phyloP scores from a whole-genome alignment of 331 rosid species.

The Malus hybrid region DNA sequence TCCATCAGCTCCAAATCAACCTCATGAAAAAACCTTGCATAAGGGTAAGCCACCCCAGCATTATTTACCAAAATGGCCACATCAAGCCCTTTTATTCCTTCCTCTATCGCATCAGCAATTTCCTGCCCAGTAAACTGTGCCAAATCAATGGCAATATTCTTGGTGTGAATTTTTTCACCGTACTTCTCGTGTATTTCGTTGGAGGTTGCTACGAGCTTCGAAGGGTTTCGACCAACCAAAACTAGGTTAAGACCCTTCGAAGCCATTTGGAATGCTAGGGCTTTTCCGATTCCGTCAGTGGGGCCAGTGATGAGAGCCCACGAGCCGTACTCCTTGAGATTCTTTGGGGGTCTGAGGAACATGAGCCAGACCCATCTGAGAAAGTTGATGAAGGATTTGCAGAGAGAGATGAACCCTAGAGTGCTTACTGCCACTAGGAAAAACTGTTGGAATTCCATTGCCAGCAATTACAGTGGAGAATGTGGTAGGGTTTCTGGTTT shows the following conservation, averaged over 20 bases:
- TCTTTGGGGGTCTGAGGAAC: slow-evolving; percentile 19
- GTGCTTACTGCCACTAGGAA: background rate
- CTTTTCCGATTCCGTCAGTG: slow-evolving; percentile 26
- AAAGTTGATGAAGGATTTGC: background rate
- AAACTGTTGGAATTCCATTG: slow-evolving; percentile 1
- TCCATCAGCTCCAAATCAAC: slow-evolving; percentile 15
- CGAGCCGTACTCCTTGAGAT: slow-evolving; percentile 20
- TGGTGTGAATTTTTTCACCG: background rate
- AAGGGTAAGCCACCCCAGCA: slow-evolving; percentile 22
- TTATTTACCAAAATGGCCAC: slow-evolving; percentile 23
- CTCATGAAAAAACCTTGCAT: slow-evolving; percentile 14
- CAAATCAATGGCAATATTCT: slow-evolving; percentile 14
- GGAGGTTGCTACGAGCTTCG: slow-evolving; percentile 10
- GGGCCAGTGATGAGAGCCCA: slow-evolving; percentile 26
- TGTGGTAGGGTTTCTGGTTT: background rate
- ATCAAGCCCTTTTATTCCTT: slow-evolving; percentile 14
- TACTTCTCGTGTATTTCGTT: background rate
- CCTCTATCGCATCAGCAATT: background rate
- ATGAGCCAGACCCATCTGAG: slow-evolving; percentile 13
- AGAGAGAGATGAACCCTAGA: slow-evolving; percentile 5
- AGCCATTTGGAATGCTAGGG: slow-evolving; percentile 25
- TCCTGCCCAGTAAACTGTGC: background rate
- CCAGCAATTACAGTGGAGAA: background rate
- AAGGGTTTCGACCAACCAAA: slow-evolving; percentile 17
- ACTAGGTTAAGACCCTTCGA: slow-evolving; percentile 18